Percentiles rank a stretch among this genome's conserved stretches.
phyloP scores from a whole-genome alignment of 768 basidiomycete species.

The Leccinellum rugosiceps region DNA sequence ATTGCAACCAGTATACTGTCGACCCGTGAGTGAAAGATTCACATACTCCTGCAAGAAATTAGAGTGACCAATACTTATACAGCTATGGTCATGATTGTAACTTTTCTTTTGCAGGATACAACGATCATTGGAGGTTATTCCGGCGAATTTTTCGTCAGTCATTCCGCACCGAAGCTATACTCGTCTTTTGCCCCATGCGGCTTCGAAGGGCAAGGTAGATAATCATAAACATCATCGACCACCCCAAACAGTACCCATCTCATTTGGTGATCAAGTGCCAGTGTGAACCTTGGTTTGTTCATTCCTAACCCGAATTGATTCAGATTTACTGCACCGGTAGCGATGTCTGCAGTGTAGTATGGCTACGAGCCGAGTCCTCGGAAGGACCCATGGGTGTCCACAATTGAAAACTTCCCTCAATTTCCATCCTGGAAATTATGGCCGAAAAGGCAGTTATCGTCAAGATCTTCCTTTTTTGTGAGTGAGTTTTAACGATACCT shows the following conservation, averaged over 20 bases:
- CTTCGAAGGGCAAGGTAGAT: background rate
- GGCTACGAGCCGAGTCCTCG: slow-evolving; percentile 13
- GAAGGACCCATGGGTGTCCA: slow-evolving; percentile 11
- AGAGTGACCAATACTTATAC: too few relatives aligned
- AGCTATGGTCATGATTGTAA: too few relatives aligned
- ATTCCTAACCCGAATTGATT: background rate
- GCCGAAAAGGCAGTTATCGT: slow-evolving; percentile 6
- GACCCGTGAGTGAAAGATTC: too few relatives aligned
- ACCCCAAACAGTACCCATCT: background rate
- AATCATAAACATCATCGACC: background rate
- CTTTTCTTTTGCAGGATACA: too few relatives aligned
- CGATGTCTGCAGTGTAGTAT: slow-evolving; percentile 13
- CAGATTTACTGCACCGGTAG: slow-evolving; percentile 33
- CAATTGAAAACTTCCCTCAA: background rate
- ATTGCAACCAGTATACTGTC: too few relatives aligned
- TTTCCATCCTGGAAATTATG: background rate
- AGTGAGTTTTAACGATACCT: background rate
- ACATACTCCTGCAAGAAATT: too few relatives aligned
- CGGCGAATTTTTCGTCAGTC: background rate
- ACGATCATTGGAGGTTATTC: too few relatives aligned
- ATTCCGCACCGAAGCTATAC: background rate
- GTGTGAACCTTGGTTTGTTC: background rate
- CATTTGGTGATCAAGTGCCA: background rate
- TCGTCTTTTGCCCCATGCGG: background rate
- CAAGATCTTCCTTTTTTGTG: slow-evolving; percentile 14